phyloP scores from a whole-genome alignment of 805 yeast genomes.

The Zygoascus bituminiphila region DNA sequence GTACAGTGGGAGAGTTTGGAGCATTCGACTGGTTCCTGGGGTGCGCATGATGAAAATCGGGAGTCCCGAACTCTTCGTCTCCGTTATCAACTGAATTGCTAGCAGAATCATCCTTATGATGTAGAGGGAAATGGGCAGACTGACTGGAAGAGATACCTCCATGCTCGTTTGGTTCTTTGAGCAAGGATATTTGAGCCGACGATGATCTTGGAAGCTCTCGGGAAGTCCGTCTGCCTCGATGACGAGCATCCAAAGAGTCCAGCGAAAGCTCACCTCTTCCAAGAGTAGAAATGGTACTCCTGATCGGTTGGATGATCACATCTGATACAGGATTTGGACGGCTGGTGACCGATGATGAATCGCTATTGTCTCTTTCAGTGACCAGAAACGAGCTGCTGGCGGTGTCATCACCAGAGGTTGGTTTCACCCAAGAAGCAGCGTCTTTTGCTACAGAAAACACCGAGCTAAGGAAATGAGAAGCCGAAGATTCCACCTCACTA shows the following conservation, averaged over 20 bases:
- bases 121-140: not conserved
- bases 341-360: not conserved
- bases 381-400: not conserved
- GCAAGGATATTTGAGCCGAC: not conserved
- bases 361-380: conserved; percentile 3
- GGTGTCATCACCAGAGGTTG: not conserved
- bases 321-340: conserved; percentile 7
- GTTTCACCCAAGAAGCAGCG: conserved; percentile 23
- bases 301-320: conserved; percentile 17
- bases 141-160: not conserved
- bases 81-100: not conserved
- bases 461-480: conserved; percentile 16
- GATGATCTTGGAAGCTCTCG: not conserved
- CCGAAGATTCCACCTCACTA: not conserved
- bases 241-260: conserved; percentile 16
- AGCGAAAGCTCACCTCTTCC: conserved; percentile 29
- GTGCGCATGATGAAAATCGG: not conserved
- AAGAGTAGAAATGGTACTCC: conserved; percentile 23
- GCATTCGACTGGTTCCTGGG: not conserved
- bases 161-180: not conserved
- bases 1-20: not conserved
- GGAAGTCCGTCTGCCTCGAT: not conserved
- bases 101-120: not conserved
- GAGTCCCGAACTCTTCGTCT: not conserved
- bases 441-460: conserved; percentile 25